Base-by-base conservation (phyloP, 768 basidiomycete species). In the Hygrophorus russula region DNA sequence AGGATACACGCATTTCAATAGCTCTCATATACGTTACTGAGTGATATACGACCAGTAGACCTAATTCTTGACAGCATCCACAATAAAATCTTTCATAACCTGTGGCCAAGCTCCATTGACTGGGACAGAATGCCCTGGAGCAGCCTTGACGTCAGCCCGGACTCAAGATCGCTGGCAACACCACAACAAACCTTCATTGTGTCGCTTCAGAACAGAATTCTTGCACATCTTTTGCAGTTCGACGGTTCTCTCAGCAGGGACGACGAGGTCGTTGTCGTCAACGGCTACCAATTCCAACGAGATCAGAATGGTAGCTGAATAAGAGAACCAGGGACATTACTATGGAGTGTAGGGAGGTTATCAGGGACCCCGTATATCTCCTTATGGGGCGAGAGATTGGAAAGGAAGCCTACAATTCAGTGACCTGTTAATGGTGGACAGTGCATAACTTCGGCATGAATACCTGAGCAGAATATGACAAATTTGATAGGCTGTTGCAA, bases 401-500 rank as follows among this genome's bases (percentile, higher is more conserved):
- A 54, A 12, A 54, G 45, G 18, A 51, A 49, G 2, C 53, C 53
- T 51, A 24, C n/a, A n/a, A n/a, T n/a, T n/a, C n/a, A n/a, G 7
- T 24, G 24, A 24, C 24, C 24, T 24, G 24, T 24, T 7, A 24
- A 3, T 24, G 24, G 24, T n/a, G 15, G 12, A 24, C 27, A 42
- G 14, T 4, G 19, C n/a, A 27, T 19, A 17, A n/a, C 11, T 13
- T 36, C 20, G 19, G 6, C n/a, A 13, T 10, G n/a, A 35, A n/a
- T 20, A 50, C 53, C 53, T 37, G 53, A 52, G 33, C 51, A 51
- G 30, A 55, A 52, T 36, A 55, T 52, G 15, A 47, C 53, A 38
- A 55, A 55, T 33, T 54, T 55, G 38, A 52, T 37, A 24, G 51
- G 34, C 27, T 55, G 53, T 18, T 44, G 17, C 32, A 42, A 39